phyloP scores from a whole-genome alignment of 495 filamentous ascomycete genomes.

The Hypoxylon intermedium region DNA sequence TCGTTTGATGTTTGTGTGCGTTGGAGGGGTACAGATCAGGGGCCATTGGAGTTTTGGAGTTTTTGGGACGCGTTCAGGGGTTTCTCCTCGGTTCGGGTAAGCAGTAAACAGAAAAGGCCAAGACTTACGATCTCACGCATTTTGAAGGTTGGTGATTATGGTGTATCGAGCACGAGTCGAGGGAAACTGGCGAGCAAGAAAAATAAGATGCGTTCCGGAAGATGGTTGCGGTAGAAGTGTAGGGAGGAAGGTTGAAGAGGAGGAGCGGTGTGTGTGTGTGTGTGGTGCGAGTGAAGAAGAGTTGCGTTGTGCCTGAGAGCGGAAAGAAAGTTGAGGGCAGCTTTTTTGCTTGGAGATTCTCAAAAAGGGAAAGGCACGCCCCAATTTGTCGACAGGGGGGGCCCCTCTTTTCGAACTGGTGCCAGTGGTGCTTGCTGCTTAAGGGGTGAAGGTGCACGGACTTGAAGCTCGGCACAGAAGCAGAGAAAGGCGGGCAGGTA shows the following conservation, averaged over 20 bases:
- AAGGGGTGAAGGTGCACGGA: constrained; percentile 25
- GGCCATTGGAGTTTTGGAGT: constrained; percentile 58
- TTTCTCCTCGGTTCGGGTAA: constrained; percentile 73
- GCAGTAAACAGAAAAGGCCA: constrained; percentile 53
- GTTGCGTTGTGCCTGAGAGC: constrained; percentile 40
- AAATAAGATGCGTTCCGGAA: constrained; percentile 39
- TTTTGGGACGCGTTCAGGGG: constrained; percentile 70
- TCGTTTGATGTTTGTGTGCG: constrained; percentile 8
- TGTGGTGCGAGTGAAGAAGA: constrained; percentile 20
- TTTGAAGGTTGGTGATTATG: constrained; percentile 52
- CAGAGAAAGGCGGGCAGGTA: background rate
- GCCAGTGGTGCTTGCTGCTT: too few species aligned
- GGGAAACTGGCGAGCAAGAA: constrained; percentile 35
- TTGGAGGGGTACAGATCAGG: constrained; percentile 54
- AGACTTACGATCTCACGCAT: constrained; percentile 95
- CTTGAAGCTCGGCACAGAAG: constrained; percentile 13
- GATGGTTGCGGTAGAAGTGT: constrained; percentile 38
- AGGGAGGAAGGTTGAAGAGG: constrained; percentile 27
- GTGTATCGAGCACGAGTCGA: constrained; percentile 34
- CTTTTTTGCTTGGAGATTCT: constrained; percentile 35
- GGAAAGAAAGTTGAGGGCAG: constrained; percentile 28
- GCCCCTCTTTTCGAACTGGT: constrained; percentile 36
- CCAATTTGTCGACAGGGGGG: constrained; percentile 20
- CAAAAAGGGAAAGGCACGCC: constrained; percentile 34
- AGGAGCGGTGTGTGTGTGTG: constrained; percentile 44